phyloP scores from a whole-genome alignment of 2,329 filamentous ascomycete genomes.

The Aspergillus ruber region DNA sequence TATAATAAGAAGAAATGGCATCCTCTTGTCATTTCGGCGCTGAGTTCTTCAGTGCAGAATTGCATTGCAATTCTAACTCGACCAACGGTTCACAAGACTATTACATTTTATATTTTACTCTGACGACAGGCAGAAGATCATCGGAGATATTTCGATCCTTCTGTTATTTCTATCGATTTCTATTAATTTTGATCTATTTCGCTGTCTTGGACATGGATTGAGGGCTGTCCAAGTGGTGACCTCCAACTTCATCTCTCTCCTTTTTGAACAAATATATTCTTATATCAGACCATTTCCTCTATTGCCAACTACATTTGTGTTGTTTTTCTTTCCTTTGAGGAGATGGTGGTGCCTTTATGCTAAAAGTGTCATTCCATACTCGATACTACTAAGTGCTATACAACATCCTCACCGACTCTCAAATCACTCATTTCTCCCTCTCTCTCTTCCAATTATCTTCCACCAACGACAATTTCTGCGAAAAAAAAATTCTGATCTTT shows the following conservation, averaged over 20 bases:
- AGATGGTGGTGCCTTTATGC: neutral
- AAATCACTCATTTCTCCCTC: neutral
- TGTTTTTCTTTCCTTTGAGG: neutral
- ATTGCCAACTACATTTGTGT: neutral
- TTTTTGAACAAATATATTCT: neutral
- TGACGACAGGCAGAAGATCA: neutral
- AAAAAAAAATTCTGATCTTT: too few species aligned
- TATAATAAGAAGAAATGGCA: too few species aligned
- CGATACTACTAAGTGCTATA: neutral
- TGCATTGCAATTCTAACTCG: neutral
- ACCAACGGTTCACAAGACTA: neutral
- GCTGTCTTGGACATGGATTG: slow-evolving; percentile 1
- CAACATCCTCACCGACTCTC: neutral
- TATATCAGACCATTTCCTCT: neutral
- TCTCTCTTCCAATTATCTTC: neutral
- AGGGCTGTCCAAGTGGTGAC: neutral
- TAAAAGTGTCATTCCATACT: too few species aligned
- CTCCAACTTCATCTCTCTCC: neutral
- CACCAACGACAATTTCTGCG: too few species aligned
- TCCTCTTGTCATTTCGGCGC: too few species aligned
- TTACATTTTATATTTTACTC: neutral
- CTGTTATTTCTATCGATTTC: neutral
- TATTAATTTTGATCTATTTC: slow-evolving; percentile 4
- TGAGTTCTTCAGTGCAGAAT: neutral
- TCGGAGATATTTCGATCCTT: neutral